Conservation (phyloP, 768 basidiomycete genomes). For the Agaricus blazei region DNA sequence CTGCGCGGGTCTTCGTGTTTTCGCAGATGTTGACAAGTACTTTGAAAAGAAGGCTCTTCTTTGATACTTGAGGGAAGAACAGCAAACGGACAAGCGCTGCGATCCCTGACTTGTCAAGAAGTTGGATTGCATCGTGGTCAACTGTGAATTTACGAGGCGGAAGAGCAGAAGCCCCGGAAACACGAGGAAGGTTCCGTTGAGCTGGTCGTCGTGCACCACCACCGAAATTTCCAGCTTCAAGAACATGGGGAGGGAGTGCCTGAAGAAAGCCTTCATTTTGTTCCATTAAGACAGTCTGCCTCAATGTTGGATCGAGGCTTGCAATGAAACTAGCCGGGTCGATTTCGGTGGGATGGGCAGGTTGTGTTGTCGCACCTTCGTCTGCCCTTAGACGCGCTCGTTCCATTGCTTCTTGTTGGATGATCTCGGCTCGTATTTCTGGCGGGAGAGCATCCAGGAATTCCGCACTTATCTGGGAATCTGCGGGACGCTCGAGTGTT, state of each 20-base stretch:
- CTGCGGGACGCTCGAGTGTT: conserved; percentile 64
- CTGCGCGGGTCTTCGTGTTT: conserved; percentile 85
- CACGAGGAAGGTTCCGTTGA: conserved; percentile 14
- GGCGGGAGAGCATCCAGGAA: conserved; percentile 96
- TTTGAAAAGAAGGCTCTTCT: conserved; percentile 80
- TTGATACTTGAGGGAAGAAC: conserved; percentile 92
- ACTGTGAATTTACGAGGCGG: conserved; percentile 44
- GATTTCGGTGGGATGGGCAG: conserved; percentile 61
- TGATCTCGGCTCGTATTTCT: conserved; percentile 93
- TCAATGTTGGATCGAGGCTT: conserved; percentile 82
- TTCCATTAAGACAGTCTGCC: conserved; percentile 87
- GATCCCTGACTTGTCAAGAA: conserved; percentile 86
- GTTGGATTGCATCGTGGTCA: conserved; percentile 84
- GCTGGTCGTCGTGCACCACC: conserved; percentile 15
- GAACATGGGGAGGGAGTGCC: conserved; percentile 77
- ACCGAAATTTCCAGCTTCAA: conserved; percentile 67
- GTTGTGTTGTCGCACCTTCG: conserved; percentile 34
- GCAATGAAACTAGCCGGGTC: conserved; percentile 91
- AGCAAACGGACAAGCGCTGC: conserved; percentile 87
- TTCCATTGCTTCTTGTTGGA: conserved; percentile 91
- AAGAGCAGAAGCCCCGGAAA: conserved; percentile 21
- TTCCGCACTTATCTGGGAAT: conserved; percentile 89
- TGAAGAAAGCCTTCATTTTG: conserved; percentile 83
- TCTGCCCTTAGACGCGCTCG: conserved; percentile 50
- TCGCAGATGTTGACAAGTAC: conserved; percentile 95